Base-by-base conservation (phyloP, 192 early-diverging fungal genomes). In the Backusella liffmaniae region DNA sequence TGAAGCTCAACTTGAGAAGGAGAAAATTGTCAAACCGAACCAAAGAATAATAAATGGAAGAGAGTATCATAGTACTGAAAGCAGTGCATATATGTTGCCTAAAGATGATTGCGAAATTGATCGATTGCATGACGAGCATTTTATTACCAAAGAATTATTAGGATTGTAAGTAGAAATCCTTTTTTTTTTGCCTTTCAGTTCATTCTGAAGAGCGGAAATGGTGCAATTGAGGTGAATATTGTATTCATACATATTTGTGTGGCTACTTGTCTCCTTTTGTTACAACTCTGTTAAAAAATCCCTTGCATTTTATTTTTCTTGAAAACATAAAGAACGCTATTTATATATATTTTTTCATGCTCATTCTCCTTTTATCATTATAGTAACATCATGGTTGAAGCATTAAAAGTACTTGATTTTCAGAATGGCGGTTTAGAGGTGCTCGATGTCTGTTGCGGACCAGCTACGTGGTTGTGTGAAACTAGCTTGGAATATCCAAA, bases 331-430 rank as follows among this genome's bases (percentile, higher is more conserved):
- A 32, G 1, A 3, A 4, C n/a, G 35, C 21, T 65, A 39, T 41
- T 41, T 65, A 13, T 39, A 30, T 30, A 42, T 26, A 0, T 26
- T 26, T 26, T 26, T 26, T 23, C 32, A 39, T 71, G 56, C 49
- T 59, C 23, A 76, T 41, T 4, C 29, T 36, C n/a, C 32, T 70
- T 37, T 10, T 68, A 37, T 72, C 62, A 32, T 53, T 34, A 5
- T 73, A 78, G 77, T 41, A 78, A 78, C 53, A 68, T 78, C 8
- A 78, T 78, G 77, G 39, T 39, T 26, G 77, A 73, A 30, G 77
- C 77, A 32, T 49, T 72, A 59, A 78, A 78, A 16, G 15, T n/a
- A 0, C 39, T 78, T 23, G 59, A 78, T 53, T 78, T 78, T 44
- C 77, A 78, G 35, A 35, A 26, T 21, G 77, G 72, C n/a, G 72